phyloP scores from a whole-genome alignment of 768 basidiomycete genomes.

The Tricholoma saponaceum region DNA sequence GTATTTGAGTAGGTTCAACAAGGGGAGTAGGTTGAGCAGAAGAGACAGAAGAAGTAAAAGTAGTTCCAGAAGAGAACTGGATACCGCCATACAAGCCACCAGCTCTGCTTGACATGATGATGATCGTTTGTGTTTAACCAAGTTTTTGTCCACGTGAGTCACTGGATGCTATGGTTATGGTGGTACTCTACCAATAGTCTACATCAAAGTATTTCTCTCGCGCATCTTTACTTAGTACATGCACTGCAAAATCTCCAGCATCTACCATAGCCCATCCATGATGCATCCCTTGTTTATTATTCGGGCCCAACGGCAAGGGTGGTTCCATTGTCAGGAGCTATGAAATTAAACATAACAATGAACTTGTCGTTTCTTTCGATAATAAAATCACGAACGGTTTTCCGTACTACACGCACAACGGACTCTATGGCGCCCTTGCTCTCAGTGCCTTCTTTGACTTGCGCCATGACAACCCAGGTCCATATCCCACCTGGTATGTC shows the following conservation, averaged over 20 bases:
- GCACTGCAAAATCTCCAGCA: slow-evolving; percentile 75
- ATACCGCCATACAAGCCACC: slow-evolving; percentile 87
- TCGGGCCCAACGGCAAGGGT: slow-evolving; percentile 58
- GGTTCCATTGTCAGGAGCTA: slow-evolving; percentile 59
- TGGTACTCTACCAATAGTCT: slow-evolving; percentile 13
- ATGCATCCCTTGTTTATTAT: slow-evolving; percentile 52
- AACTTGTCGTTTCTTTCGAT: background rate
- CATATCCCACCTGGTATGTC: slow-evolving; percentile 59
- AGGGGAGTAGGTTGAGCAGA: slow-evolving; percentile 16
- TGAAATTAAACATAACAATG: background rate
- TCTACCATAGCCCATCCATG: slow-evolving; percentile 87
- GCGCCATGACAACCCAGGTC: slow-evolving; percentile 73
- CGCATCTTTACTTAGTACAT: slow-evolving; percentile 65
- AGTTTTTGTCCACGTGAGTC: slow-evolving; percentile 14
- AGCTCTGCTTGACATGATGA: slow-evolving; percentile 70
- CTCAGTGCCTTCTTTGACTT: slow-evolving; percentile 86
- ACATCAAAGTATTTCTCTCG: slow-evolving; percentile 63
- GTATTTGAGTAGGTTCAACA: slow-evolving; percentile 12
- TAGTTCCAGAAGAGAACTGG: slow-evolving; percentile 71
- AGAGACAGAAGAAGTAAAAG: slow-evolving; percentile 42
- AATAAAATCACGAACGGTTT: slow-evolving; percentile 47
- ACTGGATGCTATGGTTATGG: too few species aligned
- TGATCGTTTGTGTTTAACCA: slow-evolving; percentile 12
- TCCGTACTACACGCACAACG: slow-evolving; percentile 65
- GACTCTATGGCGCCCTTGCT: slow-evolving; percentile 74